Base-by-base conservation (phyloP, 441 rosid species). In the Macaranga tanarius region DNA sequence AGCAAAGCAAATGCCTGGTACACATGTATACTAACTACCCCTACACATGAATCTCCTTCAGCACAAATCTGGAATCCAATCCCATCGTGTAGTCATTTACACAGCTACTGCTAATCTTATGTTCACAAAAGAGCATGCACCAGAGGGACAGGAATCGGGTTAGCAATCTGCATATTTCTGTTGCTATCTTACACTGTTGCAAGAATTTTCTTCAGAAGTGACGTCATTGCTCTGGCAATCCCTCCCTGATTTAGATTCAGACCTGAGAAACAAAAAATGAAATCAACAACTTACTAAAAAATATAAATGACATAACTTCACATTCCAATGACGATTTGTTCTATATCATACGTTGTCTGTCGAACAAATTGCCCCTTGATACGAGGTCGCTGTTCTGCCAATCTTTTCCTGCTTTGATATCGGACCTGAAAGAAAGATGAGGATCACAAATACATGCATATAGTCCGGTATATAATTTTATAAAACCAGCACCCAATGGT, bases 351-450 rank as follows among this genome's bases (percentile, higher is more conserved):
- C 72, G 4, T 34, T 38, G 45, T 54, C 26, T 74, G 81, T 26
- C 84, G 79, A 62, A 80, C 85, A 82, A 84, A 86, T 42, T 84
- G 86, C 60, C 90, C 88, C 58, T 74, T 76, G 71, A 77, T 76
- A 69, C 85, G 85, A 59, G 86, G 87, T 23, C 85, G 79, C 31
- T 86, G 86, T 75, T 86, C 89, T 44, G 89, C 87, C 62, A 84
- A 66, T 54, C 67, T 84, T 73, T 84, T 84, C 78, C 89, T 76
- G 79, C 87, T 82, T 16, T 86, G 83, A 51, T 82, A 84, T 16
- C 81, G 80, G 40, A 86, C 89, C 87, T 86, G 77, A 63, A 71
- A 73, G 62, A 17, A 17, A 10, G 22, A 17, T 7, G 2, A 5
- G 17, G 2, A 63, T n/a, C 20, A 22, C 52, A 44, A 20, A 12